A percentile compares a stretch with the other conserved stretches of the same genome.
These are phyloP conservation scores for Bruguiera hainesii DNA, from an alignment of 441 rosid genomes.

Conservation along the genomic window DNA sequence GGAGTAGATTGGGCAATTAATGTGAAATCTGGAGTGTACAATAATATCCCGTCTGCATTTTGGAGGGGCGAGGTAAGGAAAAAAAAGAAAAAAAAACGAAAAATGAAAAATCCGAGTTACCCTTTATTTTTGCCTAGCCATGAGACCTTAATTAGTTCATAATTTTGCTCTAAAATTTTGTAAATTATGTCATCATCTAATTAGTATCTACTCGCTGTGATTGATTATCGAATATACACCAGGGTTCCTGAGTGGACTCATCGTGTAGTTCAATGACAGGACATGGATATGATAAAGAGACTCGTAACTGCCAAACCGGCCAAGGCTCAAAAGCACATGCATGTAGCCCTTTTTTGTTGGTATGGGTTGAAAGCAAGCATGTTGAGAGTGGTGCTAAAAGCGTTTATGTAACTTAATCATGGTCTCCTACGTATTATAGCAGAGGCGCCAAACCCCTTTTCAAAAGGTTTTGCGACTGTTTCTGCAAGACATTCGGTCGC, in stretches of 20 bases:
- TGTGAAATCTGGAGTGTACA: not conserved
- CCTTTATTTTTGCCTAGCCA: not conserved
- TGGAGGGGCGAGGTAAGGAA: not conserved
- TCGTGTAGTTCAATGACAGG: not conserved
- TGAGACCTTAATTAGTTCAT: too few species aligned
- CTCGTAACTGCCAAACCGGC: constrained; percentile 15
- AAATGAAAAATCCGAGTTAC: too few species aligned
- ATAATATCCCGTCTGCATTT: not conserved
- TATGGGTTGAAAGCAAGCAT: constrained; percentile 14
- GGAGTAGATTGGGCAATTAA: not conserved
- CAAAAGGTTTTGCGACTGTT: constrained; percentile 13
- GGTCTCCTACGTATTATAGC: not conserved
- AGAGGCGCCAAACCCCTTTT: not conserved
- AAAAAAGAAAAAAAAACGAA: not conserved
- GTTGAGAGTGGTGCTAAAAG: constrained; percentile 24
- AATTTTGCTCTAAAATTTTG: too few species aligned
- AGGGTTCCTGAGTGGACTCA: constrained; percentile 12
- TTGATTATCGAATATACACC: too few species aligned
- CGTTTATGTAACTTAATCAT: constrained; percentile 14
- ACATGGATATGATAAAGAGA: not conserved
- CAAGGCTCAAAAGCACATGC: constrained; percentile 22
- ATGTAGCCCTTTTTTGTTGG: constrained; percentile 6
- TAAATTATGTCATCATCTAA: too few species aligned
- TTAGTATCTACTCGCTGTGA: too few species aligned
- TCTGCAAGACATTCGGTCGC: constrained; percentile 22